phyloP scores from a whole-genome alignment of 2,329 filamentous ascomycete genomes.

The Pleoardoris graminearum region DNA sequence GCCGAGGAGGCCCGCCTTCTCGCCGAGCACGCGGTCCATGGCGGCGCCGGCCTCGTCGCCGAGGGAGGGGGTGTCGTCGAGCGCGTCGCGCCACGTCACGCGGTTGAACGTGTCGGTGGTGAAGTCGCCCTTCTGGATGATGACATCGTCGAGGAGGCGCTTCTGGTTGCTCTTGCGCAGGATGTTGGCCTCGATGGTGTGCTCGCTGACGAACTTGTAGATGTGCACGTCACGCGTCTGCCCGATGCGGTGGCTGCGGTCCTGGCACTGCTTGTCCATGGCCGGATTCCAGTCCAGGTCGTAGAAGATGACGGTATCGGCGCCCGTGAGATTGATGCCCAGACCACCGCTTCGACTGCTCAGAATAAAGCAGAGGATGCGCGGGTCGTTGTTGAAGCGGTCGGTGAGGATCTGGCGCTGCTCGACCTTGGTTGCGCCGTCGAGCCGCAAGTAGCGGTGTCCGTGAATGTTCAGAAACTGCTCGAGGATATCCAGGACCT shows the following conservation, averaged over 20 bases:
- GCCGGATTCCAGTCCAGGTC: conserved; percentile 99
- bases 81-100: conserved; percentile 68
- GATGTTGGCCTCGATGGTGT: conserved; percentile 96
- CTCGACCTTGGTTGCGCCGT: conserved; percentile 95
- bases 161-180: conserved; percentile 96
- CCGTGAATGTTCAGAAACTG: conserved; percentile 98
- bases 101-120: conserved; percentile 95
- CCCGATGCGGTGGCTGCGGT: conserved; percentile 93
- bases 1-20: conserved; percentile 61
- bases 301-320: conserved; percentile 98
- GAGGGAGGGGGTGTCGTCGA: conserved; percentile 67
- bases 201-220: conserved; percentile 66
- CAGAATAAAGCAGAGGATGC: conserved; percentile 92
- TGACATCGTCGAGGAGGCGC: conserved; percentile 94
- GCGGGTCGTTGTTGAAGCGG: conserved; percentile 91
- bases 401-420: conserved; percentile 94
- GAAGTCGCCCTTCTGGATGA: conserved; percentile 97
- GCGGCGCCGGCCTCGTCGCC: conserved; percentile 74
- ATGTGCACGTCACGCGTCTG: conserved; percentile 98
- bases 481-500: conserved; percentile 94
- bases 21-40: conserved; percentile 81
- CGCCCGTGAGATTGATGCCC: conserved; percentile 94
- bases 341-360: conserved; percentile 92
- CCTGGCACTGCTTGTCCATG: conserved; percentile 99
- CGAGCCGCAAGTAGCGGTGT: conserved; percentile 92